Percentiles rank a stretch among this genome's conserved stretches.
These are phyloP conservation scores for Aegle marmelos DNA, from an alignment of 345 rosid species.

Conservation along the genomic window DNA sequence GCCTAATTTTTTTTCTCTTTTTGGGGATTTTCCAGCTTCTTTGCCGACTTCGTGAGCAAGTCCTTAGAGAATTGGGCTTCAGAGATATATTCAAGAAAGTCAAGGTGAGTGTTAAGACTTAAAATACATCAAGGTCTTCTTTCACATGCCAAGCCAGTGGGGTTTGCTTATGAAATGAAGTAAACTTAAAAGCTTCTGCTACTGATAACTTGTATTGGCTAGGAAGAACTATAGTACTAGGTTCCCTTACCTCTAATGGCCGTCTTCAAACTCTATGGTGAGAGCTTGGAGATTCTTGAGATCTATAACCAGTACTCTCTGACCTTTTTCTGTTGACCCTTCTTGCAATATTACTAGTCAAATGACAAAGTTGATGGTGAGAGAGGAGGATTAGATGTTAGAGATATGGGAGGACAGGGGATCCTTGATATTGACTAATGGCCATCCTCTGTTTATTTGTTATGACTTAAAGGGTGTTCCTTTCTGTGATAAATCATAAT, in stretches of 20 bases:
- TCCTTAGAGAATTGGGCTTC: conserved; percentile 92
- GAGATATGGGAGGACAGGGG: not conserved
- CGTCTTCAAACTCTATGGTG: not conserved
- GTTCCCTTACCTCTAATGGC: not conserved
- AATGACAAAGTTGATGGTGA: not conserved
- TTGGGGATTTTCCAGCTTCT: conserved; percentile 54
- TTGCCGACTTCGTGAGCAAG: conserved; percentile 80
- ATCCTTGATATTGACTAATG: not conserved
- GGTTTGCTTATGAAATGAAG: not conserved
- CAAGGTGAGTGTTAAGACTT: conserved; percentile 49
- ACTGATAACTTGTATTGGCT: not conserved
- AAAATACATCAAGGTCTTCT: not conserved
- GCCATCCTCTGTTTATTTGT: not conserved
- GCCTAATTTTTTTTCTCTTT: not conserved
- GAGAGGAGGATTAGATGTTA: not conserved
- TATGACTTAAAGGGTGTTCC: not conserved
- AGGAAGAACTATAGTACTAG: not conserved
- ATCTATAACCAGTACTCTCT: not conserved
- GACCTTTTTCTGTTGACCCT: not conserved
- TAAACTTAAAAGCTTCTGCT: not conserved
- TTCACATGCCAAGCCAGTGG: not conserved
- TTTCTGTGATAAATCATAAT: conserved; percentile 14
- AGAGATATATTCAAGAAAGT: conserved; percentile 96
- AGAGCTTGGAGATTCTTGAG: not conserved
- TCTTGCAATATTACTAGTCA: not conserved